phyloP scores from a whole-genome alignment of 371 early-diverging fungal genomes.

The Mortierella sp. region DNA sequence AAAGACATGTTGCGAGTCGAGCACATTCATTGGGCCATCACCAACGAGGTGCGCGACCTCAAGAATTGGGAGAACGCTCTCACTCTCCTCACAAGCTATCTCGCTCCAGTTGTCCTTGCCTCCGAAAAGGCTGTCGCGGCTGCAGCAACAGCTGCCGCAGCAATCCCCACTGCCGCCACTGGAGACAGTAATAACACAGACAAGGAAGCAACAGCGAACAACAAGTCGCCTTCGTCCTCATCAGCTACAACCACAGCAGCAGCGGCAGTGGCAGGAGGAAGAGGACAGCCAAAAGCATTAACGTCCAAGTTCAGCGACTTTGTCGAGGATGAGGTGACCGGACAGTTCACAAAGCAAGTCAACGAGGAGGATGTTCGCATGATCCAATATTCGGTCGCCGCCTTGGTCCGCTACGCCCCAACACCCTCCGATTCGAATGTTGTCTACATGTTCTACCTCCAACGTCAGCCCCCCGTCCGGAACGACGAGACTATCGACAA shows the following conservation, averaged over 20 bases:
- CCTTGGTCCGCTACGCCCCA: slow-evolving; percentile 58
- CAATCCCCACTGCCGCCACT: background rate
- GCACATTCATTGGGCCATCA: slow-evolving; percentile 34
- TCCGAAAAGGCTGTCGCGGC: slow-evolving; percentile 23
- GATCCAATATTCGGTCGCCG: slow-evolving; percentile 20
- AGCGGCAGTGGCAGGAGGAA: background rate
- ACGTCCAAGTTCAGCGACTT: slow-evolving; percentile 15
- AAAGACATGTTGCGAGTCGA: slow-evolving; percentile 13
- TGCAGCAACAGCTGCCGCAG: background rate
- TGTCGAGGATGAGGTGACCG: slow-evolving; percentile 1
- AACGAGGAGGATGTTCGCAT: slow-evolving; percentile 12
- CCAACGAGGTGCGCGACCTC: slow-evolving; percentile 24
- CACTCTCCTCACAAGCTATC: slow-evolving; percentile 31
- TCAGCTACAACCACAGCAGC: background rate
- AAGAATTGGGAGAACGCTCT: slow-evolving; percentile 39
- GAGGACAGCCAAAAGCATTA: background rate
- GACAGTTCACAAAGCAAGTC: background rate
- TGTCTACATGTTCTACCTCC: slow-evolving; percentile 44
- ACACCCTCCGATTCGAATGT: slow-evolving; percentile 32
- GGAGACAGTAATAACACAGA: background rate
- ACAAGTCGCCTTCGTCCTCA: background rate
- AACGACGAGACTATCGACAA: slow-evolving; percentile 47
- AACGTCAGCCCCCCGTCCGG: slow-evolving; percentile 38
- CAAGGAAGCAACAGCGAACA: background rate
- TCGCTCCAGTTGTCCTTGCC: slow-evolving; percentile 36